A percentile compares a stretch with the other conserved stretches of the same genome.
Conservation (phyloP, 495 filamentous ascomycete genomes). For the Aspergillus ellipticus region DNA sequence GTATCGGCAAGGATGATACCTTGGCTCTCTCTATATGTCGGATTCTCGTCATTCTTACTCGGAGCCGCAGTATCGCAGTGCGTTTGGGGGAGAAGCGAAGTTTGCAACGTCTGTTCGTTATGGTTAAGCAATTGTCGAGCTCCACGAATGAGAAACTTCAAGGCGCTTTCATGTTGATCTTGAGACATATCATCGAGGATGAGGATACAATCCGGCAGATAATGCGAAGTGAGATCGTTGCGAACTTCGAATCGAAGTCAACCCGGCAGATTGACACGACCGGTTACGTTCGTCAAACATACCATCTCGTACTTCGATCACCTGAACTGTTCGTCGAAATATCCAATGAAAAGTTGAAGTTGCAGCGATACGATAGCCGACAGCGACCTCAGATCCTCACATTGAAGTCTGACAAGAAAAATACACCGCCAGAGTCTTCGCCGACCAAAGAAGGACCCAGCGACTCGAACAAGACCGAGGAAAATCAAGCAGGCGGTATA, state of each 20-base stretch:
- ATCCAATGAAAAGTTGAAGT: slow-evolving; percentile 78
- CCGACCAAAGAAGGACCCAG: slow-evolving; percentile 28
- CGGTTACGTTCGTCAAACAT: slow-evolving; percentile 70
- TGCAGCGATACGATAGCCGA: slow-evolving; percentile 56
- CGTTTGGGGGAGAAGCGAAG: slow-evolving; percentile 81
- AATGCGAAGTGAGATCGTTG: slow-evolving; percentile 86
- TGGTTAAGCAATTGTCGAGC: slow-evolving; percentile 86
- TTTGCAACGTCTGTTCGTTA: slow-evolving; percentile 84
- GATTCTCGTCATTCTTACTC: slow-evolving; percentile 85
- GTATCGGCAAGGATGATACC: slow-evolving; percentile 79
- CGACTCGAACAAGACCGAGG: slow-evolving; percentile 26
- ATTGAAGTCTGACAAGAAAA: slow-evolving; percentile 50
- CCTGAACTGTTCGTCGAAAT: slow-evolving; percentile 88
- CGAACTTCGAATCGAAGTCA: slow-evolving; percentile 64
- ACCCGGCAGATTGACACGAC: slow-evolving; percentile 63
- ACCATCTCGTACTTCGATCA: slow-evolving; percentile 76
- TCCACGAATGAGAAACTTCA: slow-evolving; percentile 71
- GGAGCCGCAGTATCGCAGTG: slow-evolving; percentile 68
- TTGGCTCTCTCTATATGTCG: slow-evolving; percentile 80
- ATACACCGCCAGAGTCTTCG: slow-evolving; percentile 23
- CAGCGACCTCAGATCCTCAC: slow-evolving; percentile 57
- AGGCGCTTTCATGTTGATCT: slow-evolving; percentile 76
- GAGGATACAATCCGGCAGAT: slow-evolving; percentile 85
- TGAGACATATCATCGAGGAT: slow-evolving; percentile 93
- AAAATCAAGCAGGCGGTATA: slow-evolving; percentile 24